Evolutionary conservation across 2,329 filamentous ascomycete genomes (phyloP), one percentile per base, ranked within the genome.

Genomic region (Sporothrix variecibatus): DNA sequence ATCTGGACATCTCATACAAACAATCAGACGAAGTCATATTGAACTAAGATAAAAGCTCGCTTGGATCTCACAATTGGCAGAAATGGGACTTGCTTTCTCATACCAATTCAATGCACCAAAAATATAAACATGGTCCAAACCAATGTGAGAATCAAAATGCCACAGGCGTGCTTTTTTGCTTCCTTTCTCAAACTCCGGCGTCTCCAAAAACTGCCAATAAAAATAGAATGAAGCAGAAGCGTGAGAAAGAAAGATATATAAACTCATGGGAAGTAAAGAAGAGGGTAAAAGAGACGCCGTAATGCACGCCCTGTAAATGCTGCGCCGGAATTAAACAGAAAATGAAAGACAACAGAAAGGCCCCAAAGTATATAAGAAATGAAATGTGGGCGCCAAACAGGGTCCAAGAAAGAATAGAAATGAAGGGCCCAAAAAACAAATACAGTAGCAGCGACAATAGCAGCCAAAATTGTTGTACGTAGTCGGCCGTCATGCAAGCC

Each of bases 281-380:
- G n/a, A 23, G 20, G 17, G 17, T 23, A 46, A 43, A 38, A 46
- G 53, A 60, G n/a, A 58, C 53, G 53, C 69, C 69, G 23, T 46
- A 38, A 71, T 46, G 69, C 69, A 60, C 69, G 51, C 69, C 38
- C 38, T 71, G 31, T 51, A 46, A 73, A 73, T 71, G 67, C 72
- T 69, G 65, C 43, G 53, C 72, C 60, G 46, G 56, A 60, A 34
- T 31, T 46, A 71, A 46, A 31, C 12, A 20, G 23, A 43, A 23
- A 38, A 46, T 11, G 64, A 31, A 23, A 53, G 51, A 53, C 49
- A 20, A 40, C 34, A 49, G 8, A 28, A 46, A 3, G 40, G 46
- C 28, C 34, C 40, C 12, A 26, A 67, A 56, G 56, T 40, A 60
- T 23, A 23, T 23, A 20, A 72, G 9, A 28, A 51, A 70, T 38